These are phyloP conservation scores for Ceratobasidium papillatum DNA, from an alignment of 1,284 basidiomycete species.

Conservation along the genomic window DNA sequence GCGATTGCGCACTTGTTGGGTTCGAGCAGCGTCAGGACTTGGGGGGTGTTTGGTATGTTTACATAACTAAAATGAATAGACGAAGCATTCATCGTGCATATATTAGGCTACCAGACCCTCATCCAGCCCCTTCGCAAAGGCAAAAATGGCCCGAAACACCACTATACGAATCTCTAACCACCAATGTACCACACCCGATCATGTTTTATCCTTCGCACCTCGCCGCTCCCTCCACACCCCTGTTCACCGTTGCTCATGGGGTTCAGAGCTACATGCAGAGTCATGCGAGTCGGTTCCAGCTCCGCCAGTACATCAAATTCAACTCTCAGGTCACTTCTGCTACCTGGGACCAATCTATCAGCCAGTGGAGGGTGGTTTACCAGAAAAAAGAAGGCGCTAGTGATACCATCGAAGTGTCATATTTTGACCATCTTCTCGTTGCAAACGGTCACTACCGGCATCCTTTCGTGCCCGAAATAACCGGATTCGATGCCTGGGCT, in stretches of 20 bases:
- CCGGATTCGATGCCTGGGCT: conserved; percentile 67
- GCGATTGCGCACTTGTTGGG: conserved; percentile 64
- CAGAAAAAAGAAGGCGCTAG: conserved; percentile 39
- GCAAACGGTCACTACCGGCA: conserved; percentile 76
- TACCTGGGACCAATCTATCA: conserved; percentile 52
- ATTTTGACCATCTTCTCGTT: conserved; percentile 70
- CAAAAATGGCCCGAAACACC: conserved; percentile 72
- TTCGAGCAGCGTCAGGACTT: conserved; percentile 71
- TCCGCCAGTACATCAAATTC: conserved; percentile 65
- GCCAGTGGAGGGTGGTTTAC: conserved; percentile 59
- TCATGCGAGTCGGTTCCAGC: conserved; percentile 66
- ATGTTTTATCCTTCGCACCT: conserved; percentile 71
- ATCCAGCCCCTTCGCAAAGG: not conserved
- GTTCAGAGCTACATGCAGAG: conserved; percentile 69
- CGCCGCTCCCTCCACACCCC: conserved; percentile 72
- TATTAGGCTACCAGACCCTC: conserved; percentile 36
- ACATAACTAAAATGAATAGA: not conserved
- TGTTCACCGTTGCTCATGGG: conserved; percentile 66
- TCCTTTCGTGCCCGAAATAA: conserved; percentile 66
- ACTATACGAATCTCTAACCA: conserved; percentile 76
- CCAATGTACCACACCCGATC: conserved; percentile 77
- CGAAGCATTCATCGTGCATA: not conserved
- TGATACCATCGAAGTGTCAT: conserved; percentile 33
- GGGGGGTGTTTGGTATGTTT: conserved; percentile 73
- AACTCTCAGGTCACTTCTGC: conserved; percentile 45